Conservation (phyloP, 306 rosid species). For the Astragalus membranaceus region DNA sequence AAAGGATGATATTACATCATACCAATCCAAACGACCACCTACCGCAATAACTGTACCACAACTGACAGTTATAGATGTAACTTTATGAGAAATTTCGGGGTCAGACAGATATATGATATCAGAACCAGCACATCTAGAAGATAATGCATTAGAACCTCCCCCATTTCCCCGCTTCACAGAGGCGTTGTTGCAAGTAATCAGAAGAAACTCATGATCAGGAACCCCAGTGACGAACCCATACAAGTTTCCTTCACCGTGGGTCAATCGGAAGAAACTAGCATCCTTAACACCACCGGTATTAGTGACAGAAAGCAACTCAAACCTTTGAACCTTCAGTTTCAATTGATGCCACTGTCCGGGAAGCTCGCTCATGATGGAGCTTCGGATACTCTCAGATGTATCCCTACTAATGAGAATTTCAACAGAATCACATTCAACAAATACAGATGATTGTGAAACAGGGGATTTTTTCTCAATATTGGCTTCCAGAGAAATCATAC, state of each 20-base stretch:
- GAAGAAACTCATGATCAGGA: conserved; percentile 72
- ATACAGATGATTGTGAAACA: conserved; percentile 60
- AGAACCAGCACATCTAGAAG: conserved; percentile 75
- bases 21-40: conserved; percentile 97
- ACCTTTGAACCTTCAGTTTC: conserved; percentile 59
- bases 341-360: conserved; percentile 77
- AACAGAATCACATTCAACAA: conserved; percentile 52
- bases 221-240: conserved; percentile 54
- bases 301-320: conserved; percentile 62
- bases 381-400: conserved; percentile 37
- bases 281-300: conserved; percentile 65
- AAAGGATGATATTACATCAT: conserved; percentile 56
- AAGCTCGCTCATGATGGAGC: conserved; percentile 79
- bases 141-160: conserved; percentile 83
- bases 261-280: conserved; percentile 71
- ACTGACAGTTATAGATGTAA: conserved; percentile 65
- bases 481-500: conserved; percentile 32
- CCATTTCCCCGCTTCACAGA: conserved; percentile 87
- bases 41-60: conserved; percentile 74
- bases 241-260: conserved; percentile 84
- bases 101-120: conserved; percentile 71
- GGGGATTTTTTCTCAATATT: conserved; percentile 31
- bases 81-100: conserved; percentile 45
- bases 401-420: conserved; percentile 58
- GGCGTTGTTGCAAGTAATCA: conserved; percentile 68